Evolutionary conservation across 1,284 basidiomycete species (phyloP), one percentile per base, ranked within the genome.

Genomic region (Cutaneotrichosporon sp.): DNA sequence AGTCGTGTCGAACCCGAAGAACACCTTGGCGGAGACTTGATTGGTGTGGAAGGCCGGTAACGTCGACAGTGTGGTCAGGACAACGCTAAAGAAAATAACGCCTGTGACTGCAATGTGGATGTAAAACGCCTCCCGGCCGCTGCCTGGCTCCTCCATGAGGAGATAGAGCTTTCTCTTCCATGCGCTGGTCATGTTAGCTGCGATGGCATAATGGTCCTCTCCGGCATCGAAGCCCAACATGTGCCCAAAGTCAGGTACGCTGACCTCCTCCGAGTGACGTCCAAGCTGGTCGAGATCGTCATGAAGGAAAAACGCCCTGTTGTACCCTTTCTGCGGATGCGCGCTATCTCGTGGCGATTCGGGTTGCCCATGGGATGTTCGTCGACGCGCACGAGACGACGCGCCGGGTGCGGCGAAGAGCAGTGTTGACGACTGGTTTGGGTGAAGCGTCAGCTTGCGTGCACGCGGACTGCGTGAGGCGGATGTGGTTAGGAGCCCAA

Each of bases 11-110:
- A 89, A 69, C 0, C 89, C 89, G 61, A 92, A 92, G 82, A 89
- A 88, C 11, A 85, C 76, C 33, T 82, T 77, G n/a, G 79, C 81
- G 4, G 82, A 79, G 6, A 83, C 82, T 3, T 81, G 80, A 42
- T 72, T 61, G 9, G 69, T 74, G 67, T 89, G 86, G 62, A 90
- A 87, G 0, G 84, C 80, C 0, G 88, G 88, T 7, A 93, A 82
- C 0, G 89, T 93, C 65, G 91, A 90, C 19, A 91, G 75, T 2
- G 89, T 80, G 0, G 90, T 93, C 27, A 93, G 81, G 31, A 90
- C 63, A 0, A 88, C 88, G 20, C 87, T 88, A 58, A 75, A 74
- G 9, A 76, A 46, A 51, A 76, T 76, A 2, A 64, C 62, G 2
- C 69, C 69, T 1, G 74, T 76, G 14, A 71, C 68, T 8, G 61